phyloP scores from a whole-genome alignment of 495 filamentous ascomycete species.

The Penicillium odoratum region DNA sequence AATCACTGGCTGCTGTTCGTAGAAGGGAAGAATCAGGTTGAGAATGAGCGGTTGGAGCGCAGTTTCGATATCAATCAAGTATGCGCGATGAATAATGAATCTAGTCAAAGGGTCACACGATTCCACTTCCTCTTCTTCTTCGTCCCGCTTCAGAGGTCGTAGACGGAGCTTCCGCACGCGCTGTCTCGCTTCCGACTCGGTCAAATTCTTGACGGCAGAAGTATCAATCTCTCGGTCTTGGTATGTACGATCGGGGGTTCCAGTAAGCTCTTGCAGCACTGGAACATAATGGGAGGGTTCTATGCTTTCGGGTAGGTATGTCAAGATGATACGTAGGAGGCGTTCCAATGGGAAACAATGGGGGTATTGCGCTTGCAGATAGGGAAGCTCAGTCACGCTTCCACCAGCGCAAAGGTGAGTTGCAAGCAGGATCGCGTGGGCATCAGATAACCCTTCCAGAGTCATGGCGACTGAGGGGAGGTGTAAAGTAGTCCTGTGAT shows the following conservation, averaged over 20 bases:
- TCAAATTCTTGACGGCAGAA: constrained; percentile 59
- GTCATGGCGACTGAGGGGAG: constrained; percentile 35
- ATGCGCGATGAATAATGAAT: constrained; percentile 75
- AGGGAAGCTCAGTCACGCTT: constrained; percentile 62
- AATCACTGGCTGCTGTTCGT: constrained; percentile 63
- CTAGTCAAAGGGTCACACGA: constrained; percentile 58
- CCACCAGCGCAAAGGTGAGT: constrained; percentile 46
- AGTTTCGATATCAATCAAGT: constrained; percentile 75
- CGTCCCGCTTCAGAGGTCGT: constrained; percentile 55
- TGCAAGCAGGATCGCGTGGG: constrained; percentile 51
- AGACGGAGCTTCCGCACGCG: constrained; percentile 71
- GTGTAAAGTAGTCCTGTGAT: constrained; percentile 19
- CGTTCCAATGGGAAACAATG: constrained; percentile 64
- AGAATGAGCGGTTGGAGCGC: constrained; percentile 73
- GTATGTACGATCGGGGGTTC: constrained; percentile 34
- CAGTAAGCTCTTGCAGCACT: constrained; percentile 57
- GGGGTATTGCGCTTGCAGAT: constrained; percentile 58
- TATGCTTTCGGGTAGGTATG: constrained; percentile 76
- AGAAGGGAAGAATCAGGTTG: constrained; percentile 71
- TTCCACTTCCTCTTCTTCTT: constrained; percentile 42
- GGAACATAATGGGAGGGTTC: constrained; percentile 63
- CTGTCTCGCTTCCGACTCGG: constrained; percentile 64
- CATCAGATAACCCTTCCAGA: constrained; percentile 44
- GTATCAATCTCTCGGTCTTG: constrained; percentile 48
- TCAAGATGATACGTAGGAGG: constrained; percentile 77